Evolutionary conservation across 1,284 basidiomycete genomes (phyloP).

Genomic region (Inonotus obliquus): DNA sequence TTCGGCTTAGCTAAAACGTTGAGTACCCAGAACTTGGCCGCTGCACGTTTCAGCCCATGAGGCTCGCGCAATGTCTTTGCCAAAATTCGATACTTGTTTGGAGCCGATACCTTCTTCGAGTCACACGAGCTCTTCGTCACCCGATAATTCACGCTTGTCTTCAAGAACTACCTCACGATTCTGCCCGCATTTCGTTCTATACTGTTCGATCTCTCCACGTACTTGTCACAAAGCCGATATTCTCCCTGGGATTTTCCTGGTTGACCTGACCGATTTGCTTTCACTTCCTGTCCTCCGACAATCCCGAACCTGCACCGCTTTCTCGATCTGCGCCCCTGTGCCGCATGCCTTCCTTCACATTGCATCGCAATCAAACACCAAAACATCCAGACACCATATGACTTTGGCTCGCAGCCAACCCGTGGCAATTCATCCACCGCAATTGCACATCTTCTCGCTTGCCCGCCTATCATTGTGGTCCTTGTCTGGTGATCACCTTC

Average conservation of each 20-base stretch:
- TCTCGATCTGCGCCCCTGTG: background rate
- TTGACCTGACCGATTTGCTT: background rate
- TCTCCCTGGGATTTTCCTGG: background rate
- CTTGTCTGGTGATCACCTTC: background rate
- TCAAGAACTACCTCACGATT: too few relatives aligned
- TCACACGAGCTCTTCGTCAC: background rate
- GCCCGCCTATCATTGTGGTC: background rate
- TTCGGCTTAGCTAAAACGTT: background rate
- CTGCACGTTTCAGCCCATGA: background rate
- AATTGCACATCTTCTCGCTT: background rate
- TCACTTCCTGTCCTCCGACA: background rate
- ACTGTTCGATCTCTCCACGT: background rate
- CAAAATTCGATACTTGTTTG: background rate
- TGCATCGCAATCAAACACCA: background rate
- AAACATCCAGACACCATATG: too few relatives aligned
- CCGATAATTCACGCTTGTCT: background rate
- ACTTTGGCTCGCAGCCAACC: too few relatives aligned
- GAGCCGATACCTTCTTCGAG: background rate
- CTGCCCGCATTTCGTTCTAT: too few relatives aligned
- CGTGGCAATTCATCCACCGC: background rate
- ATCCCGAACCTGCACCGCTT: background rate
- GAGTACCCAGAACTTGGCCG: background rate
- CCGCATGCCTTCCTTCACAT: background rate
- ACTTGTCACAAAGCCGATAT: background rate
- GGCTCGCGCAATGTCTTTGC: background rate